These are phyloP conservation scores for Paramecium sonneborni DNA, from an alignment of 73 alveolate species.

Conservation along the genomic window DNA sequence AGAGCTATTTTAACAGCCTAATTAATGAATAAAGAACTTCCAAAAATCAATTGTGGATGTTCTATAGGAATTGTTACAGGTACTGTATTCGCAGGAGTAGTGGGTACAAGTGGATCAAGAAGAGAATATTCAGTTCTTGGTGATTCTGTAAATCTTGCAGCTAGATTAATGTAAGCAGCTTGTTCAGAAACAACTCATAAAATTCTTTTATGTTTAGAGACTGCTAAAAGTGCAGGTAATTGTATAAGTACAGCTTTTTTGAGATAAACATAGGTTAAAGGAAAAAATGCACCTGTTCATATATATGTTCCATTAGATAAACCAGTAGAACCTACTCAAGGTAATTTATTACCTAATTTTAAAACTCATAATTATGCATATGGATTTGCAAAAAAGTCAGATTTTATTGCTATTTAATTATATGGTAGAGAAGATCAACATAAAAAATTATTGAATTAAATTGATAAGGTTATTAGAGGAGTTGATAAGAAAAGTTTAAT, in stretches of 20 bases:
- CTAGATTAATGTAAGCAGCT: slow-evolving; percentile 88
- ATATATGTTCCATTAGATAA: slow-evolving; percentile 51
- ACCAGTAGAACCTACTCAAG: neutral
- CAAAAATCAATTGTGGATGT: slow-evolving; percentile 81
- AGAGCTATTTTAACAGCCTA: slow-evolving; percentile 90
- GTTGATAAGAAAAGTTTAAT: slow-evolving; percentile 42
- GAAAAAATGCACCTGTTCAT: slow-evolving; percentile 17
- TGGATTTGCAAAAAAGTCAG: neutral
- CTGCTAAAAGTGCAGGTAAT: slow-evolving; percentile 57
- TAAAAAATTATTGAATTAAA: slow-evolving; percentile 34
- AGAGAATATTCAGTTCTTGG: slow-evolving; percentile 96
- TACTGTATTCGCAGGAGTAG: slow-evolving; percentile 91
- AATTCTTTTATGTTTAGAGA: slow-evolving; percentile 2
- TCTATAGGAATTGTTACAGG: slow-evolving; percentile 94
- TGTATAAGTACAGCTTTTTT: slow-evolving; percentile 15
- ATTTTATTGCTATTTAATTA: neutral
- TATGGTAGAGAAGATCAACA: slow-evolving; percentile 26
- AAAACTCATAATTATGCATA: slow-evolving; percentile 34
- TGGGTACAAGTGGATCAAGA: slow-evolving; percentile 94
- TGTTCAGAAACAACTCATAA: slow-evolving; percentile 39
- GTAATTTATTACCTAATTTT: slow-evolving; percentile 26
- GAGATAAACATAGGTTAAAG: slow-evolving; percentile 41
- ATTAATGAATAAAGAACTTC: slow-evolving; percentile 82
- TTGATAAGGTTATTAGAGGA: slow-evolving; percentile 37
- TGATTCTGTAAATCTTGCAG: slow-evolving; percentile 93